Conservation (phyloP, 129 eudicot genomes). For the sunflower (Helianthus annuus) region DNA sequence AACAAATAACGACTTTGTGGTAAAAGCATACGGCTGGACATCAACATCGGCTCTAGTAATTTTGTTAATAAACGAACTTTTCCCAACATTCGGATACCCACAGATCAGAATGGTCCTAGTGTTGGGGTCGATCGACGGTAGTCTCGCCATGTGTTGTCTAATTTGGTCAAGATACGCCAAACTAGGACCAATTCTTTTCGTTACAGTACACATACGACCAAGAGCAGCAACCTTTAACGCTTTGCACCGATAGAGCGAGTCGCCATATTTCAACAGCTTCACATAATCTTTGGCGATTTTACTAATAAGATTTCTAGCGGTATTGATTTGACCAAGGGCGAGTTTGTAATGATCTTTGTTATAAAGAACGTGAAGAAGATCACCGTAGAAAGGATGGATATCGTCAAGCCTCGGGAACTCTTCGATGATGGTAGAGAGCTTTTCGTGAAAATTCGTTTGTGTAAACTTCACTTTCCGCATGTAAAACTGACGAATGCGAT, state of each 20-base stretch:
- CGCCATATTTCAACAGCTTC: slow-evolving; percentile 84
- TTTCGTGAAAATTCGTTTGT: slow-evolving; percentile 74
- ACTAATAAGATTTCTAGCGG: slow-evolving; percentile 79
- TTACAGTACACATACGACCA: slow-evolving; percentile 94
- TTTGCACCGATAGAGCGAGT: slow-evolving; percentile 87
- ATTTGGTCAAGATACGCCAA: slow-evolving; percentile 92
- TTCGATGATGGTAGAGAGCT: slow-evolving; percentile 80
- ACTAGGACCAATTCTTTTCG: slow-evolving; percentile 86
- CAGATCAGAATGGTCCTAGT: slow-evolving; percentile 84
- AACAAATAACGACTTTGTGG: slow-evolving; percentile 91
- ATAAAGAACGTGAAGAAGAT: slow-evolving; percentile 85
- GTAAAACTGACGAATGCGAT: slow-evolving; percentile 74
- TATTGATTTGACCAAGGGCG: slow-evolving; percentile 91
- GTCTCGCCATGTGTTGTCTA: slow-evolving; percentile 93
- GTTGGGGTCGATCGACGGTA: slow-evolving; percentile 93
- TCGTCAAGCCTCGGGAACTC: slow-evolving; percentile 91
- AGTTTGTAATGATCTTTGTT: slow-evolving; percentile 96
- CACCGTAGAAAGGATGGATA: slow-evolving; percentile 93
- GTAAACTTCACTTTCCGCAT: slow-evolving; percentile 91
- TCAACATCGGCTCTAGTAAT: slow-evolving; percentile 95
- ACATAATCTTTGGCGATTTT: slow-evolving; percentile 90
- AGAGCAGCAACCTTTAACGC: slow-evolving; percentile 91
- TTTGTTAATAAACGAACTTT: slow-evolving; percentile 92
- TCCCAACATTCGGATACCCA: slow-evolving; percentile 97
- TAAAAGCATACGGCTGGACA: slow-evolving; percentile 95